Evolutionary conservation across 345 rosid species (phyloP).

Genomic region (Citrus mangshanensis): DNA sequence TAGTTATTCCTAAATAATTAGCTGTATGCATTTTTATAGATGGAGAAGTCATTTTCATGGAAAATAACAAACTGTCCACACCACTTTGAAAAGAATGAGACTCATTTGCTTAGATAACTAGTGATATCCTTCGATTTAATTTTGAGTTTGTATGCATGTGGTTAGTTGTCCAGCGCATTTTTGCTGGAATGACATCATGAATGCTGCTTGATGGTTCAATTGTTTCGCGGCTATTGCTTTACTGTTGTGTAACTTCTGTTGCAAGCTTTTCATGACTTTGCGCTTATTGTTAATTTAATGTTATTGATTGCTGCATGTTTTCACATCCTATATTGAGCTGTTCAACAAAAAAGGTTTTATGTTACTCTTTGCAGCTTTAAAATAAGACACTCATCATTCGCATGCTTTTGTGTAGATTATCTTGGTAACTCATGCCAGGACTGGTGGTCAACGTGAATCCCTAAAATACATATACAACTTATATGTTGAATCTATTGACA

Average conservation of each 20-base stretch:
- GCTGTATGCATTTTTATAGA: neutral
- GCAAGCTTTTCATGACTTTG: neutral
- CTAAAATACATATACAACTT: constrained; percentile 80
- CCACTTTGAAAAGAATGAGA: no score
- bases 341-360: neutral
- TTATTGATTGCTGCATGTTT: neutral
- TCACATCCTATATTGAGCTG: neutral
- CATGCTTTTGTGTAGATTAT: constrained; percentile 47
- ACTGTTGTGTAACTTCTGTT: neutral
- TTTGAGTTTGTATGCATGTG: neutral
- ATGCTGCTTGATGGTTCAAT: neutral
- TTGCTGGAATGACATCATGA: neutral
- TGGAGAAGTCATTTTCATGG: neutral
- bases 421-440: constrained; percentile 78
- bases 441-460: constrained; percentile 78
- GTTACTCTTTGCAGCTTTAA: neutral
- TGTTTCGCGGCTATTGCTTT: neutral
- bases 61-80: neutral
- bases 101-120: neutral
- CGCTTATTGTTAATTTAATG: neutral
- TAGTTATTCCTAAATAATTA: neutral
- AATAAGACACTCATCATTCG: neutral
- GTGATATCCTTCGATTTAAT: neutral
- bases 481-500: constrained; percentile 78
- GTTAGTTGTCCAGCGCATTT: neutral